A percentile compares a stretch with the other conserved stretches of the same genome.
Evolutionary conservation across 2,329 filamentous ascomycete species (phyloP).

Genomic region (Phymatotrichopsis omnivora): DNA sequence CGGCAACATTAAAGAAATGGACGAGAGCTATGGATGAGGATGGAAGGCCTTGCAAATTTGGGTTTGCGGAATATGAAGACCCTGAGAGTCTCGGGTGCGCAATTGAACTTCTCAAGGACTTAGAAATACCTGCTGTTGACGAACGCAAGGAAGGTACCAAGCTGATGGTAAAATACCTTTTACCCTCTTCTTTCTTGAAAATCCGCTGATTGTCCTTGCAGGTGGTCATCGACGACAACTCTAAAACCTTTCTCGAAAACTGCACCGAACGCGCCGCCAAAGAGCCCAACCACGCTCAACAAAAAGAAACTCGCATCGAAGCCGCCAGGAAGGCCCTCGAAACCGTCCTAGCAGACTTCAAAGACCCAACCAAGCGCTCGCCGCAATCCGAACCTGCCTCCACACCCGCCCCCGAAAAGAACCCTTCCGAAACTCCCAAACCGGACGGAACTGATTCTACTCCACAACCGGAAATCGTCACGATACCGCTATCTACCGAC

Average conservation of each 20-base stretch:
- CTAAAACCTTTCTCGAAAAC: constrained; percentile 74
- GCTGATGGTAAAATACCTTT: constrained; percentile 17
- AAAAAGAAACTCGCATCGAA: constrained; percentile 18
- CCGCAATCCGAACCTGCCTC: constrained; percentile 4
- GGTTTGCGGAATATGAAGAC: constrained; percentile 92
- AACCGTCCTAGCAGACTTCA: constrained; percentile 51
- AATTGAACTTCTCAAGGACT: constrained; percentile 69
- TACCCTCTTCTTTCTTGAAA: background rate
- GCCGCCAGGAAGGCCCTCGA: constrained; percentile 56
- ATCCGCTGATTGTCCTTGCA: constrained; percentile 33
- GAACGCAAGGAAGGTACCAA: constrained; percentile 22
- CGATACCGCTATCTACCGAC: constrained; percentile 75
- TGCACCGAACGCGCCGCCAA: constrained; percentile 46
- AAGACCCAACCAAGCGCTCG: constrained; percentile 26
- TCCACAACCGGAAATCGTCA: constrained; percentile 59
- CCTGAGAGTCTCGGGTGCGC: constrained; percentile 76
- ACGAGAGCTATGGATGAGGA: constrained; percentile 68
- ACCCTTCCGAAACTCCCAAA: constrained; percentile 9
- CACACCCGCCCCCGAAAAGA: constrained; percentile 6
- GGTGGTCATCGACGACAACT: constrained; percentile 70
- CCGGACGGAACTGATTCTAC: constrained; percentile 9
- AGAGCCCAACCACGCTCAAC: constrained; percentile 35
- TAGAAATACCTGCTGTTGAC: constrained; percentile 56
- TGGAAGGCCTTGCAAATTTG: constrained; percentile 75
- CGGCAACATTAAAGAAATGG: constrained; percentile 63